Conservation (phyloP, 768 basidiomycete species). For the Leucocoprinus birnbaumii region DNA sequence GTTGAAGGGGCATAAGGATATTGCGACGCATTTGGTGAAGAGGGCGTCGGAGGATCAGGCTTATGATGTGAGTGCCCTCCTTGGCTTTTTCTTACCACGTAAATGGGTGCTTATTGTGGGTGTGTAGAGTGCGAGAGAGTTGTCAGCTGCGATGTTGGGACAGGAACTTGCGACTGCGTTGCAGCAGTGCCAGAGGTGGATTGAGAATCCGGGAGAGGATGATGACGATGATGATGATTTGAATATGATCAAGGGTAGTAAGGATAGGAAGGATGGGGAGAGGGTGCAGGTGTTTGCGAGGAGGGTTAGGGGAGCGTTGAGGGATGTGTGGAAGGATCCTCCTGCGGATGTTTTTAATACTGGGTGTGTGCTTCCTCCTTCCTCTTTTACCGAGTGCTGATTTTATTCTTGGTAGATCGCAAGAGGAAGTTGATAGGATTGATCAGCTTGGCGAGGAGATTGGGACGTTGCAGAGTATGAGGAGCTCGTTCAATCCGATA, state of each 20-base stretch:
- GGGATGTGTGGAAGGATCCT: constrained; percentile 71
- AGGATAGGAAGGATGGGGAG: constrained; percentile 33
- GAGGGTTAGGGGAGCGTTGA: constrained; percentile 60
- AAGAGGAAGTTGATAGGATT: constrained; percentile 66
- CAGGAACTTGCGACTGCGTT: constrained; percentile 78
- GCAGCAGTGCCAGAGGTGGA: constrained; percentile 48
- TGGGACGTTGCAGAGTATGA: constrained; percentile 71
- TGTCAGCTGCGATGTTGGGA: constrained; percentile 76
- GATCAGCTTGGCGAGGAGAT: constrained; percentile 75
- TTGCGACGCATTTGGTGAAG: constrained; percentile 66
- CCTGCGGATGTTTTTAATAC: constrained; percentile 77
- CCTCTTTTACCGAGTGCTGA: neutral
- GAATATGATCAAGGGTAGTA: too few species aligned
- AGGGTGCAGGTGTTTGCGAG: constrained; percentile 48
- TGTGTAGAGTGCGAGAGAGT: constrained; percentile 77
- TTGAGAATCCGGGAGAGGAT: constrained; percentile 43
- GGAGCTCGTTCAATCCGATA: constrained; percentile 81
- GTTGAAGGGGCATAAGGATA: constrained; percentile 58
- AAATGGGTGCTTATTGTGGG: neutral
- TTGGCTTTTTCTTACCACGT: neutral
- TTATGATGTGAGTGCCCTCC: constrained; percentile 58
- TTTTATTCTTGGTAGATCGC: constrained; percentile 41
- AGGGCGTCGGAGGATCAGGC: constrained; percentile 77
- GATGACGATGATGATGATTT: constrained; percentile 47
- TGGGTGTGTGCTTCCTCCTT: constrained; percentile 45